phyloP scores from a whole-genome alignment of 257 asterid genomes.

The Leonotis leonurus region DNA sequence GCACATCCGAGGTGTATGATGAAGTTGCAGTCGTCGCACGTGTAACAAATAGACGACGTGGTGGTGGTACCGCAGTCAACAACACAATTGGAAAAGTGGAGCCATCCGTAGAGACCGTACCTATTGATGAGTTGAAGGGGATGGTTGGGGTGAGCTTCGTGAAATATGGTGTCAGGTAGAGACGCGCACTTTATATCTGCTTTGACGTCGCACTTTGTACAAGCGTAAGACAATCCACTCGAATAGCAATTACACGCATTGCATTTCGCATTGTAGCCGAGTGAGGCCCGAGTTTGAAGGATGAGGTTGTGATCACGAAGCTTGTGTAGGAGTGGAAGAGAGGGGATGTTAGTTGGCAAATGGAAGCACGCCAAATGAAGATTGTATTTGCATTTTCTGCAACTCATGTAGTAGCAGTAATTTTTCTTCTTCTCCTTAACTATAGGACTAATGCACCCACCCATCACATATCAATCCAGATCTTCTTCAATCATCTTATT shows the following conservation, averaged over 20 bases:
- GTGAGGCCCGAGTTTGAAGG: background rate
- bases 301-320: background rate
- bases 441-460: background rate
- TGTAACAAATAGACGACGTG: background rate
- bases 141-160: background rate
- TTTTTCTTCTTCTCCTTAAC: too few relatives aligned
- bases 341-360: background rate
- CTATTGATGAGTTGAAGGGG: background rate
- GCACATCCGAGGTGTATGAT: background rate
- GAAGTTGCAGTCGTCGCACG: background rate
- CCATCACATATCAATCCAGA: background rate
- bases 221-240: background rate
- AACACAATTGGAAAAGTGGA: background rate
- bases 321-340: background rate
- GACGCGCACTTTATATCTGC: background rate
- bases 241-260: background rate
- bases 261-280: background rate
- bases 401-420: background rate
- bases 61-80: too few relatives aligned
- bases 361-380: background rate
- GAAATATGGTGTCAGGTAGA: background rate
- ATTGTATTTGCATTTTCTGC: background rate
- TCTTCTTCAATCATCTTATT: too few relatives aligned
- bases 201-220: background rate
- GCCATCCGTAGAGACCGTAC: too few relatives aligned